phyloP scores from a whole-genome alignment of 345 rosid species.

The Populus davidiana region DNA sequence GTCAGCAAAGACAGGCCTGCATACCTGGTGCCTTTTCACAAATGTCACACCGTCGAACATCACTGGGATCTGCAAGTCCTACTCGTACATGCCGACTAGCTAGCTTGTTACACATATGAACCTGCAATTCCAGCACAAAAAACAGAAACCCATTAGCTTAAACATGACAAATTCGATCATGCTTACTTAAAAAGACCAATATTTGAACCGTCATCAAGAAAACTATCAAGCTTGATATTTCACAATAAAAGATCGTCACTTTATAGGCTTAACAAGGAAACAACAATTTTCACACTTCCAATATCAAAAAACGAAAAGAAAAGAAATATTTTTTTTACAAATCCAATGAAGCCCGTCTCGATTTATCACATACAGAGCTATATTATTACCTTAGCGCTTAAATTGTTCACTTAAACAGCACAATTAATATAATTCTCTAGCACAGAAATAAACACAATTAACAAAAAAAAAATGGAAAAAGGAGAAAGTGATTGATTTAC shows the following conservation, averaged over 20 bases:
- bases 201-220: not conserved
- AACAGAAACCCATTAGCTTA: not conserved
- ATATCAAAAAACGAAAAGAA: not conserved
- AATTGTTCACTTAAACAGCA: not conserved
- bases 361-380: not conserved
- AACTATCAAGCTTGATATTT: not conserved
- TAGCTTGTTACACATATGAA: conserved; percentile 81
- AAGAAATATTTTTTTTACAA: not conserved
- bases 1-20: not conserved
- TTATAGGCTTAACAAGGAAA: not conserved
- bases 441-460: too few species aligned
- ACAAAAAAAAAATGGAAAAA: not conserved
- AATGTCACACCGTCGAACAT: conserved; percentile 73
- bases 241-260: not conserved
- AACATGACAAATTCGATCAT: not conserved
- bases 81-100: conserved; percentile 80
- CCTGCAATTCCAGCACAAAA: conserved; percentile 37
- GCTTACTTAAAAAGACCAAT: not conserved
- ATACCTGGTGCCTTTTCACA: conserved; percentile 87
- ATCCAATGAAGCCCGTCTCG: not conserved
- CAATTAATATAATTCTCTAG: not conserved
- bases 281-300: not conserved
- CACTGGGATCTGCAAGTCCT: conserved; percentile 71
- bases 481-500: conserved; percentile 14
- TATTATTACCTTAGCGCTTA: not conserved